Base-by-base conservation (phyloP, 2,329 filamentous ascomycete species). In the Nemania sp. region DNA sequence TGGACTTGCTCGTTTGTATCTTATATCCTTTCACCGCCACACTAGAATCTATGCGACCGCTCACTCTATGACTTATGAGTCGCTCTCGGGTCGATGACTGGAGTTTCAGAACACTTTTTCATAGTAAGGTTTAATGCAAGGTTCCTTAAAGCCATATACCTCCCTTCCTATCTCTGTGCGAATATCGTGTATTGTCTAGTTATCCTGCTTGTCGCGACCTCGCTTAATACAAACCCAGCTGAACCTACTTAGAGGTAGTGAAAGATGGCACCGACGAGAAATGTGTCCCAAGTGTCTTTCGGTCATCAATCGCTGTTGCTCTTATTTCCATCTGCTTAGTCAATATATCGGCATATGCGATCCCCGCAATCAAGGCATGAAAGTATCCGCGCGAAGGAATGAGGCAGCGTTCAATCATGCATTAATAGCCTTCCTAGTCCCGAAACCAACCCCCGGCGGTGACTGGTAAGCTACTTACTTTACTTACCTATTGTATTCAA, bases 391-490 rank as follows among this genome's bases (percentile, higher is more conserved):
- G 27, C 2, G 51, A 35, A 47, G 49, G 60, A 61, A 55, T 38
- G 41, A 55, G 60, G 51, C 60, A 47, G 32, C 11, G 20, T 38
- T 29, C 24, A 26, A 22, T 49, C 51, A 55, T 35, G 32, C 41
- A 18, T 32, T 24, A 54, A 15, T 29, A n/a, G 32, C 27, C 27
- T 22, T 27, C 1, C 51, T 20, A 47, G 26, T 10, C 38, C 32
- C 51, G 51, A 54, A 62, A 55, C 51, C 7, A 26, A 26, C n/a
- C 60, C 22, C 41, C n/a, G 27, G 18, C 26, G 7, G 29, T 55
- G 29, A 45, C 38, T 52, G 51, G 51, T 35, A 55, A 54, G 60
- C 45, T 72, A 51, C 26, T 5, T n/a, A n/a, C n/a, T n/a, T n/a
- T n/a, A n/a, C n/a, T n/a, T n/a, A n/a, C n/a, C n/a, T n/a, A n/a